Percentiles rank a stretch among this genome's conserved stretches.
These are phyloP conservation scores for Candida glucosophila DNA, from an alignment of 1,139 yeast species.

Conservation along the genomic window DNA sequence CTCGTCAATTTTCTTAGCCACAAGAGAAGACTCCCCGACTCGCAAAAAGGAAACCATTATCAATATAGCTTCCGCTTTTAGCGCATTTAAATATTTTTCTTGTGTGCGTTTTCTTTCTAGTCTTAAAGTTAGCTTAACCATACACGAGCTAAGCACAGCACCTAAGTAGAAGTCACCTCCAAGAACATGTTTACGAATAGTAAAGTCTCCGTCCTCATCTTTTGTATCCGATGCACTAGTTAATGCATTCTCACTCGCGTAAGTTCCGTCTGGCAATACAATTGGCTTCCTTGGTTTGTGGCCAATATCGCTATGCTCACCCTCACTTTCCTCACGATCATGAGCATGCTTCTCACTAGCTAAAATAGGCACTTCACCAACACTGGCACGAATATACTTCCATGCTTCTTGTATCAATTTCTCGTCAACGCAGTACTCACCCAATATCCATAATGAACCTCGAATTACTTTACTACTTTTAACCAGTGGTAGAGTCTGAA, in stretches of 20 bases:
- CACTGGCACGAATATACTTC: slow-evolving; percentile 72
- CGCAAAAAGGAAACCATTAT: slow-evolving; percentile 87
- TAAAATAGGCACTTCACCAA: slow-evolving; percentile 89
- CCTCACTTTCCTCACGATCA: slow-evolving; percentile 22
- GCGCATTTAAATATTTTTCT: slow-evolving; percentile 59
- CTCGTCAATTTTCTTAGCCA: slow-evolving; percentile 77
- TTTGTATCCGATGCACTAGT: slow-evolving; percentile 32
- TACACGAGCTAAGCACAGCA: slow-evolving; percentile 78
- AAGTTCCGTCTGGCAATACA: slow-evolving; percentile 95
- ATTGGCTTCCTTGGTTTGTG: slow-evolving; percentile 56
- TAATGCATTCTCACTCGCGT: slow-evolving; percentile 91
- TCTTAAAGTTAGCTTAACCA: slow-evolving; percentile 81
- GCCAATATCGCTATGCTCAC: slow-evolving; percentile 13
- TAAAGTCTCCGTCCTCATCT: slow-evolving; percentile 42
- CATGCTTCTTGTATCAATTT: slow-evolving; percentile 74
- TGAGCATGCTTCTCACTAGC: slow-evolving; percentile 55
- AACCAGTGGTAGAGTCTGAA: slow-evolving; percentile 56
- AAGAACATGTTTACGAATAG: slow-evolving; percentile 73
- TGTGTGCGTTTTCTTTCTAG: slow-evolving; percentile 53
- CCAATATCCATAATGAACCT: slow-evolving; percentile 92
- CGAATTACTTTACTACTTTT: slow-evolving; percentile 88
- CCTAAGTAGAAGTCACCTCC: slow-evolving; percentile 90
- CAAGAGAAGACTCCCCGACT: slow-evolving; percentile 74
- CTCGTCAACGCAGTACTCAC: slow-evolving; percentile 78
- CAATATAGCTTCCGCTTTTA: slow-evolving; percentile 91